Evolutionary conservation across 352 stramenopile species (phyloP).

Genomic region (Blastocystis hominis): DNA sequence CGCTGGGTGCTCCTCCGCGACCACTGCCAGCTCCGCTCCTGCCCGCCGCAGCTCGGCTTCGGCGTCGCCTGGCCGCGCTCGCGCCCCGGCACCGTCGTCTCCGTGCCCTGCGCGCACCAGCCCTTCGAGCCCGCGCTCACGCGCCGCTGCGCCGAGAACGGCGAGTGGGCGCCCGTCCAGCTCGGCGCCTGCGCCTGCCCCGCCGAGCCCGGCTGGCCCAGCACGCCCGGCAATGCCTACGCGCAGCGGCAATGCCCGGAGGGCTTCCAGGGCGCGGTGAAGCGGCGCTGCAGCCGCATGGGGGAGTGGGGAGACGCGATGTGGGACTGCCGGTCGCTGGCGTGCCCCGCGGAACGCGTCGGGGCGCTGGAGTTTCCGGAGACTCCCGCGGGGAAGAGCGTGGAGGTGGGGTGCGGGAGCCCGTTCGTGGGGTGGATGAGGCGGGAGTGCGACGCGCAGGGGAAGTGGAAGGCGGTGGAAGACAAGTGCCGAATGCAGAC

Average conservation of each 20-base stretch:
- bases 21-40: neutral
- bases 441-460: neutral
- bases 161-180: neutral
- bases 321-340: neutral
- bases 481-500: neutral
- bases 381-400: neutral
- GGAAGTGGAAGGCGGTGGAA: neutral
- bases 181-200: neutral
- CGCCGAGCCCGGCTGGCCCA: neutral
- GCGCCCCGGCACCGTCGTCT: neutral
- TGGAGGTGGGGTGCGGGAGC: neutral
- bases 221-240: neutral
- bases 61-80: neutral
- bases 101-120: neutral
- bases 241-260: neutral
- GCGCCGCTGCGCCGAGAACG: neutral
- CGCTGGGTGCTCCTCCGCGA: neutral
- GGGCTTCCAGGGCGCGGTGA: neutral
- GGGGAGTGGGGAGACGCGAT: neutral
- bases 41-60: neutral
- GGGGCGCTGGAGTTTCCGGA: neutral
- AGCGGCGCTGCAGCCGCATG: slow-evolving; percentile 7
- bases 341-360: neutral
- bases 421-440: neutral
- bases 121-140: neutral